Percentiles rank a stretch among this genome's conserved stretches.
phyloP scores from a whole-genome alignment of 1,284 basidiomycete species.

The Cutaneotrichosporon sp. region DNA sequence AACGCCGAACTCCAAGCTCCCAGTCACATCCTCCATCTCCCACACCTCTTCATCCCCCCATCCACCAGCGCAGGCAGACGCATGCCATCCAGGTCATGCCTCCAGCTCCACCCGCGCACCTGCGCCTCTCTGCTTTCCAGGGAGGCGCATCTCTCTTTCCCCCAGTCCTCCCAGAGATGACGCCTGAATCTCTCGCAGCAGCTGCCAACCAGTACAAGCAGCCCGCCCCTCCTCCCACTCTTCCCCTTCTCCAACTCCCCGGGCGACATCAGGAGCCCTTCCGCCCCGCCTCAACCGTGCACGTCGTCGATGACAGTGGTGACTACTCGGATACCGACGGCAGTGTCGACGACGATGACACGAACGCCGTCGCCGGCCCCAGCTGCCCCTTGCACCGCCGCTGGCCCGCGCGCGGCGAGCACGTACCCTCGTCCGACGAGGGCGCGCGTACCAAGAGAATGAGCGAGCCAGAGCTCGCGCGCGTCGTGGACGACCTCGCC shows the following conservation, averaged over 20 bases:
- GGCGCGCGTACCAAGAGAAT: conserved; percentile 35
- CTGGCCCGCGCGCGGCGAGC: conserved; percentile 41
- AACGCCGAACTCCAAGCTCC: no score
- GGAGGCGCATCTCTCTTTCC: conserved; percentile 19
- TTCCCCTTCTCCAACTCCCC: conserved; percentile 43
- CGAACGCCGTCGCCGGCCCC: conserved; percentile 14
- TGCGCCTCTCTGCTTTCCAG: conserved; percentile 19
- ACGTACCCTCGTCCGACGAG: conserved; percentile 21
- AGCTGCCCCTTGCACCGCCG: conserved; percentile 30
- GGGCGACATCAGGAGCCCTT: conserved; percentile 43
- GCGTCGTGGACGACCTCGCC: conserved; percentile 47
- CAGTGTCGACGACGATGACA: conserved; percentile 9
- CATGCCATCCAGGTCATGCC: conserved; percentile 17
- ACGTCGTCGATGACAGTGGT: conserved; percentile 8
- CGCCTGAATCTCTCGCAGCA: conserved; percentile 25
- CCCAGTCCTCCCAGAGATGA: conserved; percentile 21
- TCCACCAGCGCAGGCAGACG: neutral
- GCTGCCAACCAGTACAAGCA: conserved; percentile 43
- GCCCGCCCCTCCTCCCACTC: conserved; percentile 47
- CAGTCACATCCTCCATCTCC: neutral
- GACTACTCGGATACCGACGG: conserved; percentile 6
- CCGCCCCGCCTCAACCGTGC: conserved; percentile 14
- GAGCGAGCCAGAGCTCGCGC: conserved; percentile 45
- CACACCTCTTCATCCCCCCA: neutral
- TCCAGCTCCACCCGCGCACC: conserved; percentile 10